phyloP scores from a whole-genome alignment of 1,284 basidiomycete species.

The Tilletiaria anomala region DNA sequence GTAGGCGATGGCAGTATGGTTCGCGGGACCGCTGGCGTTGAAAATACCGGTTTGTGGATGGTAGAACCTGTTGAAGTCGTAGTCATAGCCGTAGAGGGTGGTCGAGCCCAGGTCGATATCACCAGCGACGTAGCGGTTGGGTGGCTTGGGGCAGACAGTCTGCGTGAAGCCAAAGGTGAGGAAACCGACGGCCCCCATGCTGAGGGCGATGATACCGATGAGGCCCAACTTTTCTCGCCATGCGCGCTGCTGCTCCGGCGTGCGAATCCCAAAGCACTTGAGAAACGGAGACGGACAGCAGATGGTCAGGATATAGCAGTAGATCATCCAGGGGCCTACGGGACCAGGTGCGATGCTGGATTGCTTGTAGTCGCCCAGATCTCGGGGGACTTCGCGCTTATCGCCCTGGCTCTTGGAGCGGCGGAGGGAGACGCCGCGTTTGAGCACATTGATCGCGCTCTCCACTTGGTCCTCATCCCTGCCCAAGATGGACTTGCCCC shows the following conservation, averaged over 20 bases:
- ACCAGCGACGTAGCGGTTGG: slow-evolving; percentile 65
- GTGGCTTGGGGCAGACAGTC: slow-evolving; percentile 70
- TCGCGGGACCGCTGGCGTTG: slow-evolving; percentile 50
- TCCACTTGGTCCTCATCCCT: slow-evolving; percentile 38
- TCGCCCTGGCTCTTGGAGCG: slow-evolving; percentile 13
- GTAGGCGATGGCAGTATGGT: slow-evolving; percentile 66
- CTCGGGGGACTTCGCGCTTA: slow-evolving; percentile 21
- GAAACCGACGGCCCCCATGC: slow-evolving; percentile 92
- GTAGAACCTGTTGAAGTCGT: slow-evolving; percentile 67
- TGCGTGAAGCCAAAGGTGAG: slow-evolving; percentile 99
- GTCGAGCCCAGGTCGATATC: slow-evolving; percentile 64
- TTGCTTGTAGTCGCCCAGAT: slow-evolving; percentile 15
- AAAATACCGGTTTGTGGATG: slow-evolving; percentile 27
- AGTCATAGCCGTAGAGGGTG: slow-evolving; percentile 70
- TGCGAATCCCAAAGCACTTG: slow-evolving; percentile 56
- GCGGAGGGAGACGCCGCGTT: slow-evolving; percentile 34
- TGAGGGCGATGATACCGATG: slow-evolving; percentile 57
- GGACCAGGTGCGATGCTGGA: slow-evolving; percentile 50
- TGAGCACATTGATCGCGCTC: slow-evolving; percentile 36
- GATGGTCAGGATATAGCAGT: slow-evolving; percentile 74
- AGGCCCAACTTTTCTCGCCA: slow-evolving; percentile 99
- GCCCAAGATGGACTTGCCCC: slow-evolving; percentile 37
- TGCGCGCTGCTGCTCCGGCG: slow-evolving; percentile 82
- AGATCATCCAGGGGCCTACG: slow-evolving; percentile 87
- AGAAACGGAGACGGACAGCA: slow-evolving; percentile 56